phyloP scores from a whole-genome alignment of 2,329 filamentous ascomycete genomes.

The Aspergillus texensis region DNA sequence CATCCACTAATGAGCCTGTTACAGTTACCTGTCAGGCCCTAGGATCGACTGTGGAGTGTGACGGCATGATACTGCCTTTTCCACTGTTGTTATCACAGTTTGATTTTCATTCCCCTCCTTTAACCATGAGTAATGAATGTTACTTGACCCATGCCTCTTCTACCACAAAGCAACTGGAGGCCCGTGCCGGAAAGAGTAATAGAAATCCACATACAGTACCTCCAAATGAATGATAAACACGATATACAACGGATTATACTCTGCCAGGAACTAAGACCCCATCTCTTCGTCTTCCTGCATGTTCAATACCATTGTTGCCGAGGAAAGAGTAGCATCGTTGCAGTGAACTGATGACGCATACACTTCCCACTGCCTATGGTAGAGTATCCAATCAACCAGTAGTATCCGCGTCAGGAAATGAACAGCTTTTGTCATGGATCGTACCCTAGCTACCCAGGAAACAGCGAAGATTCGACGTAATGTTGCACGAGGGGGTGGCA shows the following conservation, averaged over 20 bases:
- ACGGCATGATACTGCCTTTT: conserved; percentile 9
- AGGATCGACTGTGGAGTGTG: conserved; percentile 18
- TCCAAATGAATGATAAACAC: neutral
- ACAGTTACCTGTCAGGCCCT: conserved; percentile 18
- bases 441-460: neutral
- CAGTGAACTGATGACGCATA: conserved; percentile 5
- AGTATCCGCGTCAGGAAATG: neutral
- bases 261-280: neutral
- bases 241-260: neutral
- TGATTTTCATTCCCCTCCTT: neutral
- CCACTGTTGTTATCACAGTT: neutral
- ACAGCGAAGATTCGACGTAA: conserved; percentile 8
- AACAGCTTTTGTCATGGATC: conserved; percentile 3
- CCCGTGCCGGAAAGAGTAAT: neutral
- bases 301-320: conserved; percentile 1
- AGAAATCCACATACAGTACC: neutral
- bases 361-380: neutral
- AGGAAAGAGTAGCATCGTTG: conserved; percentile 2
- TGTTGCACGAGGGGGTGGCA: conserved; percentile 28
- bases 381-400: neutral
- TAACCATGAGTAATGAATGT: neutral
- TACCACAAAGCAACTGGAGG: neutral
- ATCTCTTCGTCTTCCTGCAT: neutral
- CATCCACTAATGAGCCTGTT: conserved; percentile 30
- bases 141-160: neutral